Base-by-base conservation (phyloP, 75 land plant species). In the Cupressus sempervirens region DNA sequence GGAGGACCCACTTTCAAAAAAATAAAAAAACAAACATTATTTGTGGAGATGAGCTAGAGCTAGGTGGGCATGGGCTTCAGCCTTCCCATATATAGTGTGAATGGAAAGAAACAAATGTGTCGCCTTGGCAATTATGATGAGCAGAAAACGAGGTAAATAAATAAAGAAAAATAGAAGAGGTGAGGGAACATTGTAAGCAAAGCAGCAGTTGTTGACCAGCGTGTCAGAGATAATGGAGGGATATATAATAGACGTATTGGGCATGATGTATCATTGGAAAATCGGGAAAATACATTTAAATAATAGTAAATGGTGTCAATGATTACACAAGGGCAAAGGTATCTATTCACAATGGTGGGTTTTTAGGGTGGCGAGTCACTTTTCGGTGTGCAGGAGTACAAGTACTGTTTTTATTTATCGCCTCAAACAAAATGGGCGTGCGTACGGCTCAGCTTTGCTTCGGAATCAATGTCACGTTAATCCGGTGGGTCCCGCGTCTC, bases 381-480 rank as follows among this genome's bases (percentile, higher is more conserved):
- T 50, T 50, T 4, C 43, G 8, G 10, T 0, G 2, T 35, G 12
- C 50, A 38, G 40, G 40, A 68, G 73, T 29, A 68, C 45, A 4
- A 43, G 45, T 43, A 43, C 45, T 43, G n/a, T n/a, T n/a, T n/a
- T n/a, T n/a, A n/a, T n/a, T n/a, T n/a, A 43, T 6, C 30, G 30
- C 14, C 8, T 20, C 74, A 30, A 70, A 8, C 26, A 7, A 70
- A 32, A 70, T 70, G 74, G 50, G 81, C 81, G 81, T 79, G 81
- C 50, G 81, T 79, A 79, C 48, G 50, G 81, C 3, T 41, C 7
- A 23, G 50, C 48, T 79, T 79, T 79, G 81, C 81, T 23, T 79
- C 40, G 81, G 81, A 77, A 77, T 77, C 81, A 38, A 77, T 20
- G 45, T 77, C 81, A 38, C 50, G 81, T 45, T 79, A 76, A 76